Evolutionary conservation across 129 eudicot species (phyloP).

Genomic region (Lonicera japonica): DNA sequence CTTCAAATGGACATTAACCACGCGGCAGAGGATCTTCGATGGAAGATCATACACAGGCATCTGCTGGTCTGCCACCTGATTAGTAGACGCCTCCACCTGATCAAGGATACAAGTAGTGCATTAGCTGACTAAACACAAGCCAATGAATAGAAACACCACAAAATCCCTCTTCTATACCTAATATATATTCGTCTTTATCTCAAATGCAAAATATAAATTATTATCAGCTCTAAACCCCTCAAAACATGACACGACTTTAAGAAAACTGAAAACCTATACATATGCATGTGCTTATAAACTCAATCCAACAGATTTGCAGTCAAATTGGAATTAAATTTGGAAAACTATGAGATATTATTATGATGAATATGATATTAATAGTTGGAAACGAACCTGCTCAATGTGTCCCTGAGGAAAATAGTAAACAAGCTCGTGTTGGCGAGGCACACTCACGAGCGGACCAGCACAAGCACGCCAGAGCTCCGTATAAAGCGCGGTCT

Average conservation of each 20-base stretch:
- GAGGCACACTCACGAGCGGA: conserved; percentile 89
- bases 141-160: no score
- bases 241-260: no score
- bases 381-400: conserved; percentile 63
- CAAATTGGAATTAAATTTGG: background rate
- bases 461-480: conserved; percentile 98
- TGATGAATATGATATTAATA: no score
- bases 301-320: background rate
- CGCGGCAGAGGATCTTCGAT: conserved; percentile 91
- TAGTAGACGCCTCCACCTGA: conserved; percentile 97
- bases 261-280: no score
- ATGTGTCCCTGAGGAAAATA: conserved; percentile 98
- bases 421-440: conserved; percentile 65
- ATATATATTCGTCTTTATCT: no score
- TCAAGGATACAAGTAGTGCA: background rate
- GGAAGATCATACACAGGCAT: conserved; percentile 92
- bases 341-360: background rate
- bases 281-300: no score
- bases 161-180: no score
- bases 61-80: conserved; percentile 93
- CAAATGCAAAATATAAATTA: no score
- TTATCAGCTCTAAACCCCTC: no score
- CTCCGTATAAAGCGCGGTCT: conserved; percentile 75
- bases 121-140: no score
- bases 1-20: conserved; percentile 58